Evolutionary conservation across 768 basidiomycete species (phyloP).

Genomic region (Naganishia vaughanmartiniae): DNA sequence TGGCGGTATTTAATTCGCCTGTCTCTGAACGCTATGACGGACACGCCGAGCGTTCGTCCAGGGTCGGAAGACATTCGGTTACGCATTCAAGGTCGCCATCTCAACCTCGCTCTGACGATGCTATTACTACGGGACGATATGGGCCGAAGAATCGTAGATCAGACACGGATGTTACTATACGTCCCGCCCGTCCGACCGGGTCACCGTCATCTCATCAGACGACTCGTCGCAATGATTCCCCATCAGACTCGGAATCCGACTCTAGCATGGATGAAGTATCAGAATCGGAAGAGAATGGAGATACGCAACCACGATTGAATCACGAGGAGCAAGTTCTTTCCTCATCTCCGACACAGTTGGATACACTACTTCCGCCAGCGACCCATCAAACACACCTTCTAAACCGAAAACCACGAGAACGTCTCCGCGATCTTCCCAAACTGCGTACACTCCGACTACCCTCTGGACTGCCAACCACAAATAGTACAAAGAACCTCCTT

Average conservation of each 20-base stretch:
- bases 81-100: neutral
- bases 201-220: neutral
- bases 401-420: neutral
- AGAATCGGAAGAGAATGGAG: neutral
- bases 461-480: neutral
- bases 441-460: neutral
- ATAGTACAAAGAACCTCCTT: neutral
- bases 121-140: neutral
- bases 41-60: neutral
- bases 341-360: constrained; percentile 2
- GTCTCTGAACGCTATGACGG: neutral
- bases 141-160: neutral
- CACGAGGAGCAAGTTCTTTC: neutral
- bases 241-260: neutral
- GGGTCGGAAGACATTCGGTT: neutral
- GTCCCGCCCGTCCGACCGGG: neutral
- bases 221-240: neutral
- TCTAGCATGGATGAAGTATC: neutral
- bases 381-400: neutral
- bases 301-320: neutral
- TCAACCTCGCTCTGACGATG: neutral
- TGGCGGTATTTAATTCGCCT: constrained; percentile 8
- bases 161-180: constrained; percentile 3
- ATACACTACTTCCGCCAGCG: neutral
- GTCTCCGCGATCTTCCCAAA: neutral